Base-by-base conservation (phyloP, 805 yeast genomes). In the Schwanniomyces polymorphus region DNA sequence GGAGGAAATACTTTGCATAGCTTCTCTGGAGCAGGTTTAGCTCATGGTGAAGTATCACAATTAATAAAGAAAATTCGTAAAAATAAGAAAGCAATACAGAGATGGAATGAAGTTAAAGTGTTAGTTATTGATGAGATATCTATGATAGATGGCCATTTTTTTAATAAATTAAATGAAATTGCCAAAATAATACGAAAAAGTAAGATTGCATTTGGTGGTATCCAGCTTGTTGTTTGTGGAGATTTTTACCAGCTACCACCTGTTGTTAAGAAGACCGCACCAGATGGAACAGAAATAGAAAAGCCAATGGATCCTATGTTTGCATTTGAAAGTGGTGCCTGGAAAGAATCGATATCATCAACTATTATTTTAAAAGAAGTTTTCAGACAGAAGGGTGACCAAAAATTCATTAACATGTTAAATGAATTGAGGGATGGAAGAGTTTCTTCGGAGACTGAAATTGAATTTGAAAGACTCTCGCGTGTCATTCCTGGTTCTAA, bases 201-300 rank as follows among this genome's bases (percentile, higher is more conserved):
- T 46, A 58, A 63, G 8, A 45, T 53, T 28, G 91, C 95, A 0
- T 88, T 88, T 72, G 96, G 96, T 21, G 94, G 94, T 0, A 82
- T 88, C 18, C 96, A 88, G 56, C 57, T 88, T 14, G 76, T 88
- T 27, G 78, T 84, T 12, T 84, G 89, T 68, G 95, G 96, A 6
- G 96, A 88, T 62, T 88, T 88, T 60, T 87, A 80, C 61, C 96
- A 88, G 59, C 65, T 88, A 38, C 96, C 96, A 0, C 96, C 96
- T 0, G 89, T 85, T 7, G 63, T 72, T 11, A 74, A 65, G 45
- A 50, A 40, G 8, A 69, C 67, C 2, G 57, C 59, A 58, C 46
- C 50, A 2, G 64, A 61, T 40, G 67, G 64, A 11, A 56, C 63
- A 16, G 69, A 64, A 4, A 46, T 51, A 9, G 35, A 18, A 5